A percentile compares a stretch with the other conserved stretches of the same genome.
Conservation (phyloP, 2,329 filamentous ascomycete genomes). For the Colletotrichum phormii region DNA sequence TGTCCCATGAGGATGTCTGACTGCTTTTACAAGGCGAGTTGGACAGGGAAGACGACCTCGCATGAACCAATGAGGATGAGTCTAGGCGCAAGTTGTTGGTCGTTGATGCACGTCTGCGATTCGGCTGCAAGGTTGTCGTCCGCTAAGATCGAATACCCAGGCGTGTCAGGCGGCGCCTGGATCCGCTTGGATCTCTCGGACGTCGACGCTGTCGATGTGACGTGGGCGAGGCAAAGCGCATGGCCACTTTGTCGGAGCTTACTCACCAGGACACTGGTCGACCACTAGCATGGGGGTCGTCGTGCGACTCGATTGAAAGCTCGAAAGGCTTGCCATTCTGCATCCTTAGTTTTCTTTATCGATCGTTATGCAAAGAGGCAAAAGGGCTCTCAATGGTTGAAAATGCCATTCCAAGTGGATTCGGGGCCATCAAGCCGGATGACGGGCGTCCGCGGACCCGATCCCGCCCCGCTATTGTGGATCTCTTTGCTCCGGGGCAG, state of each 20-base stretch:
- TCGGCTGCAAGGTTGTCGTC: slow-evolving; percentile 17
- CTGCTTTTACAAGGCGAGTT: neutral
- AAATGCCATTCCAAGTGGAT: neutral
- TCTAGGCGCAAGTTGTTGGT: neutral
- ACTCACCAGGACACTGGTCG: neutral
- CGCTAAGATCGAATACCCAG: slow-evolving; percentile 23
- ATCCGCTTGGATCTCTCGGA: slow-evolving; percentile 34
- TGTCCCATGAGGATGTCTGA: neutral
- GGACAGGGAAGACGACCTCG: neutral
- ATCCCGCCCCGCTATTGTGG: slow-evolving; percentile 17
- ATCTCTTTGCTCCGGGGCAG: neutral
- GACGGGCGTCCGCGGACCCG: slow-evolving; percentile 28
- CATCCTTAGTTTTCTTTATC: neutral
- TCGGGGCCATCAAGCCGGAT: neutral
- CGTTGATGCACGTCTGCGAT: neutral
- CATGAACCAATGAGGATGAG: neutral
- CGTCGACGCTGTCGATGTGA: slow-evolving; percentile 19
- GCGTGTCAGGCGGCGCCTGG: slow-evolving; percentile 18
- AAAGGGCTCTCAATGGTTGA: neutral
- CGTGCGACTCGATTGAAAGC: neutral
- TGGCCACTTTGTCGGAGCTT: neutral
- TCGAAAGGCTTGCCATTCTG: neutral
- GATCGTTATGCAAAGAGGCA: neutral
- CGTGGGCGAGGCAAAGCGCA: slow-evolving; percentile 22
- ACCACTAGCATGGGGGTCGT: neutral